These are phyloP conservation scores for Bolboschoenus planiculmis DNA, from an alignment of 176 grass and related monocot species.

Conservation along the genomic window DNA sequence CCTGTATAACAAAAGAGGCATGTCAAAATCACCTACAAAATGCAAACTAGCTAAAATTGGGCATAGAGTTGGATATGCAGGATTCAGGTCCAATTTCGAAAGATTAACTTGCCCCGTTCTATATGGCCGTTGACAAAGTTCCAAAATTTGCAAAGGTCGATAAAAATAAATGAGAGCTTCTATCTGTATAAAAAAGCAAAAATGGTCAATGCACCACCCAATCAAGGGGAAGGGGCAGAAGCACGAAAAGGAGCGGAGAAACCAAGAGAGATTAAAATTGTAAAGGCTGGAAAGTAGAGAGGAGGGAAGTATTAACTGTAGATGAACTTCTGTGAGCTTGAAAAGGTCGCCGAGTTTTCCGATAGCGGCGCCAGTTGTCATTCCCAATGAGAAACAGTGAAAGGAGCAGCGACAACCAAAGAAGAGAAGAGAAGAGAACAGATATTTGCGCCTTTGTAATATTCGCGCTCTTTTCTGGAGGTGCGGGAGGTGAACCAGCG, in stretches of 20 bases:
- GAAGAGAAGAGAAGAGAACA: background rate
- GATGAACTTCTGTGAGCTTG: slow-evolving; percentile 52
- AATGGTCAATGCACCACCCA: background rate
- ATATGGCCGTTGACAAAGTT: background rate
- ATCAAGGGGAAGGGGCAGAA: background rate
- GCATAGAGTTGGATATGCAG: background rate
- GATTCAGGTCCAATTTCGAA: background rate
- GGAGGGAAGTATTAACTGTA: slow-evolving; percentile 34
- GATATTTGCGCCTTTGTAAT: background rate
- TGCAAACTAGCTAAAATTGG: background rate
- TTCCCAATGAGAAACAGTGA: background rate
- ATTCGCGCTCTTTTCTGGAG: background rate
- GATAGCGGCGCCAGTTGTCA: slow-evolving; percentile 24
- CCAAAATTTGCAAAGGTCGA: background rate
- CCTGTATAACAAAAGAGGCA: slow-evolving; percentile 38
- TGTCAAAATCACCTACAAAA: background rate
- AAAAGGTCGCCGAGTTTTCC: slow-evolving; percentile 52
- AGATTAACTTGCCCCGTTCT: background rate
- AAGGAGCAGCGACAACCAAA: background rate
- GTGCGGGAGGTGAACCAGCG: background rate
- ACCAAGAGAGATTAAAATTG: background rate
- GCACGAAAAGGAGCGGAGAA: background rate
- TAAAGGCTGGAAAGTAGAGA: background rate
- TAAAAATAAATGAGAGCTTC: background rate
- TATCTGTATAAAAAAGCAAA: background rate